Percentiles rank a stretch among this genome's conserved stretches.
These are phyloP conservation scores for Fusarium buxicola DNA, from an alignment of 2,329 filamentous ascomycete species.

Conservation along the genomic window DNA sequence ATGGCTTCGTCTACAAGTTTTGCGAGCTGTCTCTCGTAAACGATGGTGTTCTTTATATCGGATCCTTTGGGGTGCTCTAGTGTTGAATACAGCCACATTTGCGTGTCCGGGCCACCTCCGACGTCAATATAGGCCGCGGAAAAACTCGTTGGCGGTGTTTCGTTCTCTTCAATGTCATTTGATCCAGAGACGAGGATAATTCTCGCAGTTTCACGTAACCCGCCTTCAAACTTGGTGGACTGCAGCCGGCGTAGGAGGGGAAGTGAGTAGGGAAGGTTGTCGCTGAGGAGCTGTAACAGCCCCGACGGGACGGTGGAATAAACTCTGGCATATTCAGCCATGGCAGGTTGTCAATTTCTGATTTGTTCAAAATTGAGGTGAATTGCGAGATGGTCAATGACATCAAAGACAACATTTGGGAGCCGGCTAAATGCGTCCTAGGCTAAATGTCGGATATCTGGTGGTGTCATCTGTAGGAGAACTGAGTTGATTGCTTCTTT, in stretches of 20 bases:
- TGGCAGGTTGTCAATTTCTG: constrained; percentile 1
- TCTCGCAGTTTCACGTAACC: constrained; percentile 57
- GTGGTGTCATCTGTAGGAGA: constrained; percentile 9
- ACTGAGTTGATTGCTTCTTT: constrained; percentile 1
- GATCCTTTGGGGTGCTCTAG: constrained; percentile 53
- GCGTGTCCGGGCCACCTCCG: constrained; percentile 69
- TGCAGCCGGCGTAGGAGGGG: constrained; percentile 73
- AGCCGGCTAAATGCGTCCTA: not conserved
- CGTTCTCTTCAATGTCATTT: not conserved
- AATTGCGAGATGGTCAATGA: not conserved
- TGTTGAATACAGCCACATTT: constrained; percentile 71
- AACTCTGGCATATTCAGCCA: constrained; percentile 30
- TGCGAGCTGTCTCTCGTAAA: constrained; percentile 51
- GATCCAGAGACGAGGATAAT: constrained; percentile 54
- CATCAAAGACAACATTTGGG: not conserved
- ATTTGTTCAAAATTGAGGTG: not conserved
- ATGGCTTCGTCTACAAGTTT: constrained; percentile 48
- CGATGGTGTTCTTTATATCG: constrained; percentile 9
- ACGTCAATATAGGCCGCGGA: constrained; percentile 72
- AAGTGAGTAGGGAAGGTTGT: constrained; percentile 68
- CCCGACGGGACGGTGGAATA: constrained; percentile 47
- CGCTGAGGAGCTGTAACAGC: constrained; percentile 61
- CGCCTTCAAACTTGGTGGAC: constrained; percentile 59
- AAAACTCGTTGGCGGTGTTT: constrained; percentile 50
- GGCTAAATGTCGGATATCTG: constrained; percentile 42